phyloP scores from a whole-genome alignment of 2,329 filamentous ascomycete species.

The Fusarium cyanostomum region DNA sequence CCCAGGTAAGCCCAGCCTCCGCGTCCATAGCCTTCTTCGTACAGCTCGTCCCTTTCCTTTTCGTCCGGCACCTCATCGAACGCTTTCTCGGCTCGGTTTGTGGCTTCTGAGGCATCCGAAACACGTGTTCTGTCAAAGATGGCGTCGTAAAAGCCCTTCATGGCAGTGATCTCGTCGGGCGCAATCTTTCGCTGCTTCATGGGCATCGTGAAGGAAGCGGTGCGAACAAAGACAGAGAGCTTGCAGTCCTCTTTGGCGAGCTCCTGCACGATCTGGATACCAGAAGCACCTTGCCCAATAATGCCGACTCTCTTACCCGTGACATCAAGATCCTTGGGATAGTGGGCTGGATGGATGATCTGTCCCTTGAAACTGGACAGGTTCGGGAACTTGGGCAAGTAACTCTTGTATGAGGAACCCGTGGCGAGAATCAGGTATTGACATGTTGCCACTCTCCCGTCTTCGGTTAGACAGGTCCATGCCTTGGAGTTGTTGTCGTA shows the following conservation, averaged over 20 bases:
- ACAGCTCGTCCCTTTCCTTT: background rate
- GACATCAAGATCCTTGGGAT: constrained; percentile 9
- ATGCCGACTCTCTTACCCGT: constrained; percentile 14
- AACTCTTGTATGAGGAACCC: constrained; percentile 10
- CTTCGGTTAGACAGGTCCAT: background rate
- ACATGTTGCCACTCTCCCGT: background rate
- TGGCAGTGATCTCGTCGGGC: constrained; percentile 55
- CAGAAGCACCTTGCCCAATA: constrained; percentile 21
- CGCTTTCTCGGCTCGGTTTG: constrained; percentile 53
- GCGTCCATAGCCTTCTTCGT: constrained; percentile 11
- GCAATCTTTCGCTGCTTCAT: constrained; percentile 61
- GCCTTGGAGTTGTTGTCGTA: background rate
- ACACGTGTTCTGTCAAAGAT: background rate
- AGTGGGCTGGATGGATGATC: constrained; percentile 11
- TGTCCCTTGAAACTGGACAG: constrained; percentile 6
- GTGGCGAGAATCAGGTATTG: constrained; percentile 21
- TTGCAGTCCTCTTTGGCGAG: constrained; percentile 48
- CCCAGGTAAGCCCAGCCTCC: constrained; percentile 3
- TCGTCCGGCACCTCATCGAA: constrained; percentile 46
- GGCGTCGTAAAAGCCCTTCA: constrained; percentile 20
- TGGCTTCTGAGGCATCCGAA: constrained; percentile 17
- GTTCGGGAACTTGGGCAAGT: constrained; percentile 8
- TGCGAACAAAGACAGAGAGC: constrained; percentile 64
- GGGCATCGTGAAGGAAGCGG: constrained; percentile 60
- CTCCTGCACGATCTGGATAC: constrained; percentile 34